phyloP scores from a whole-genome alignment of 2,329 filamentous ascomycete genomes.

The Fusarium begoniae region DNA sequence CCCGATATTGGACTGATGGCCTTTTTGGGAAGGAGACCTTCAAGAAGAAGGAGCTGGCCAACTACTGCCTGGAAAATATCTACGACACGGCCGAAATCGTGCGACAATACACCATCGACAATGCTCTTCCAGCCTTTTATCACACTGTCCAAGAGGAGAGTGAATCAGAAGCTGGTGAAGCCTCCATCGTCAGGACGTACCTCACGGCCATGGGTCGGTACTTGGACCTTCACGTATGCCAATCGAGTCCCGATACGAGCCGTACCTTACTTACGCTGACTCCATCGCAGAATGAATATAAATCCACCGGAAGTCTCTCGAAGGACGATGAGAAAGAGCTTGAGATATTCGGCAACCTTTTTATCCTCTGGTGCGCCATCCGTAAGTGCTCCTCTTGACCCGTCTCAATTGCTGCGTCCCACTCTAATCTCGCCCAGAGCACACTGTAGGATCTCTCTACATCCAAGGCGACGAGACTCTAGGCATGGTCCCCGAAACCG shows the following conservation, averaged over 20 bases:
- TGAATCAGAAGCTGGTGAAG: background rate
- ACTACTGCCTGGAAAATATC: conserved; percentile 54
- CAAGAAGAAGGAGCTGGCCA: conserved; percentile 46
- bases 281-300: background rate
- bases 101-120: conserved; percentile 47
- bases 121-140: conserved; percentile 41
- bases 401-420: background rate
- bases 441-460: conserved; percentile 56
- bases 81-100: conserved; percentile 47
- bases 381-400: conserved; percentile 48
- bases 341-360: conserved; percentile 51
- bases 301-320: background rate
- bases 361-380: conserved; percentile 58
- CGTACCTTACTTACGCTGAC: background rate
- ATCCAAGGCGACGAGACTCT: conserved; percentile 53
- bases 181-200: conserved; percentile 38
- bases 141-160: conserved; percentile 33
- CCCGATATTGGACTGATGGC: conserved; percentile 51
- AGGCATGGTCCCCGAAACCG: conserved; percentile 49
- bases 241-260: background rate
- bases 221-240: conserved; percentile 32
- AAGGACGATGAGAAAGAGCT: conserved; percentile 41
- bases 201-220: conserved; percentile 33
- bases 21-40: conserved; percentile 35
- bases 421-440: conserved; percentile 45